phyloP scores from a whole-genome alignment of 2,329 filamentous ascomycete species.

The Epichloe amarillans region DNA sequence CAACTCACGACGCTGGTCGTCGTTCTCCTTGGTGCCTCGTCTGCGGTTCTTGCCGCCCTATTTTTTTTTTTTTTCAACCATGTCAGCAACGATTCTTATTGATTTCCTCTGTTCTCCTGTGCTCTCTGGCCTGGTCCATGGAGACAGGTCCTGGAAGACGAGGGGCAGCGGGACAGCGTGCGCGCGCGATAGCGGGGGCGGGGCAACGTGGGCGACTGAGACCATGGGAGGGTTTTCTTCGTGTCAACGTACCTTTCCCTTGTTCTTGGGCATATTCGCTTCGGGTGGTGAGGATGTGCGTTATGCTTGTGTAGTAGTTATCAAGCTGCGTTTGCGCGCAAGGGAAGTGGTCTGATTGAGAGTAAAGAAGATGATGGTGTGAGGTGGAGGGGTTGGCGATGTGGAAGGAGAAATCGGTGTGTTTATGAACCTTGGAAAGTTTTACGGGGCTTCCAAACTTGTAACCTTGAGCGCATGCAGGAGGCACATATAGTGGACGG shows the following conservation, averaged over 20 bases:
- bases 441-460: background rate
- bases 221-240: background rate
- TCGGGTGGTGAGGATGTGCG: background rate
- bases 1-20: conserved; percentile 97
- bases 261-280: conserved; percentile 86
- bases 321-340: background rate
- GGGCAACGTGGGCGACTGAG: conserved; percentile 9
- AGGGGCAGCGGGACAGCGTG: background rate
- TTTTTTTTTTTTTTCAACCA: conserved; percentile 20
- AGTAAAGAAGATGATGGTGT: background rate
- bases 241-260: conserved; percentile 70
- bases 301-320: background rate
- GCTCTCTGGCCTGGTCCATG: background rate
- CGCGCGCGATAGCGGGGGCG: conserved; percentile 14
- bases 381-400: background rate
- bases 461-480: background rate
- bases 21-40: conserved; percentile 98
- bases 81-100: conserved; percentile 4
- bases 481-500: background rate
- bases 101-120: background rate
- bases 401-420: background rate
- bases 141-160: background rate
- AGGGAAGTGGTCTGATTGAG: background rate
- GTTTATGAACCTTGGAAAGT: background rate
- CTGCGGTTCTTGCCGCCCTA: conserved; percentile 96